Base-by-base conservation (phyloP, 495 filamentous ascomycete genomes). In the Penicillium soppii region DNA sequence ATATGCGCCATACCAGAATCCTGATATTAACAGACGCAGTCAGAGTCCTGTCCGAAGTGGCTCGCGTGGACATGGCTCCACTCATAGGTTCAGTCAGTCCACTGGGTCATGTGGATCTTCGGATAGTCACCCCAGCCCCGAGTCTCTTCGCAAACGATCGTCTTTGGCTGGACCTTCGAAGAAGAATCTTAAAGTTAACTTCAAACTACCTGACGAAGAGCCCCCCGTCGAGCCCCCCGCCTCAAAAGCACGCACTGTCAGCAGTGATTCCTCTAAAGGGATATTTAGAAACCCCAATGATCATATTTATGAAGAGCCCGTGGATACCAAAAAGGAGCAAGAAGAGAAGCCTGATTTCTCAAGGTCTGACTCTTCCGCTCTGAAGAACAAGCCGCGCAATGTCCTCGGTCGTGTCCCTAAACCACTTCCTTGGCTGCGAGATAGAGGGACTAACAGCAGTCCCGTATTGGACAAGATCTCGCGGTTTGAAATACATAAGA, bases 301-400 rank as follows among this genome's bases (percentile, higher is more conserved):
- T 52, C 84, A 92, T 55, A 96, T 96, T 43, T 96, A 89, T 72
- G 90, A 96, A 67, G 91, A 96, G 54, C 85, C 87, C 2, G 79
- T 85, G 45, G 71, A 76, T 37, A 47, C 66, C 26, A 54, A 52
- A 20, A 54, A 45, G 15, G 61, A 59, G 13, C 44, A 23, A 21
- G 54, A 67, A 58, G 57, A 72, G 57, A 51, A 71, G 7, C 60
- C 61, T 37, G 53, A 61, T 37, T 70, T 73, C 41, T 65, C 68
- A 12, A 61, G 51, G 41, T 67, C 68, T 3, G 69, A 73, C 25
- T 78, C 78, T 8, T 82, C 82, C 25, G 80, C 85, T 13, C 60
- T 82, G 37, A 65, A 59, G 41, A 57, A 67, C 20, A 82, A 76
- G 46, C 68, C 75, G 8, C 81, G 80, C 52, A 86, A 86, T 57